Base-by-base conservation (phyloP, 1,284 basidiomycete genomes). In the Flammula alnicola region DNA sequence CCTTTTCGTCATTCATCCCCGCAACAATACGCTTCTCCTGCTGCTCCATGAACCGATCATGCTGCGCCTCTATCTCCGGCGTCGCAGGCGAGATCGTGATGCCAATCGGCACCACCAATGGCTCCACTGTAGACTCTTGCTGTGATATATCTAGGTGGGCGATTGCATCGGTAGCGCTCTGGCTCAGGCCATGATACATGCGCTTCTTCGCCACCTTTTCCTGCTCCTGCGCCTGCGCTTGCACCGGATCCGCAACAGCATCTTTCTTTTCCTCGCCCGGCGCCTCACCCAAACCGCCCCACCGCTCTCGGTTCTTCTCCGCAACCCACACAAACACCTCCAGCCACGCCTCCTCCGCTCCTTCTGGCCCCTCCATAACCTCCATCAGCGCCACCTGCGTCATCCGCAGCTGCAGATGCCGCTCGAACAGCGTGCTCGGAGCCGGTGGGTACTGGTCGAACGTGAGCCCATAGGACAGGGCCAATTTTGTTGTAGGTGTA, bases 301-400 rank as follows among this genome's bases (percentile, higher is more conserved):
- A 77, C 62, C 33, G 14, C 26, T 48, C 46, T 4, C 39, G 39
- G 7, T 44, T 41, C 11, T 76, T 74, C 55, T 83, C 81, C 0
- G 88, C 82, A 59, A 88, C 90, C 88, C 91, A 98, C 4, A 81
- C 75, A 67, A 98, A 97, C 2, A 95, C 78, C 36, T 93, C 91
- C 25, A 94, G 78, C 81, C 95, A 95, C 53, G 84, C 87, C 19
- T 77, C 75, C 49, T 91, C 87, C 0, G 94, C 95, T 35, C 84
- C 83, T 58, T 96, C 93, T 0, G 91, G 79, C 0, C 97, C 97
- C 35, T 93, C 88, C 16, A 91, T 80, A 43, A 88, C 81, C 71
- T 99, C 96, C 11, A 83, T 78, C 39, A 98, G 73, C 3, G 88
- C 83, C 46, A 92, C 85, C 64, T 93, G 87, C 1, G 94, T 92